These are phyloP conservation scores for Coprinellus aureogranulatus DNA, from an alignment of 768 basidiomycete species.

Conservation along the genomic window DNA sequence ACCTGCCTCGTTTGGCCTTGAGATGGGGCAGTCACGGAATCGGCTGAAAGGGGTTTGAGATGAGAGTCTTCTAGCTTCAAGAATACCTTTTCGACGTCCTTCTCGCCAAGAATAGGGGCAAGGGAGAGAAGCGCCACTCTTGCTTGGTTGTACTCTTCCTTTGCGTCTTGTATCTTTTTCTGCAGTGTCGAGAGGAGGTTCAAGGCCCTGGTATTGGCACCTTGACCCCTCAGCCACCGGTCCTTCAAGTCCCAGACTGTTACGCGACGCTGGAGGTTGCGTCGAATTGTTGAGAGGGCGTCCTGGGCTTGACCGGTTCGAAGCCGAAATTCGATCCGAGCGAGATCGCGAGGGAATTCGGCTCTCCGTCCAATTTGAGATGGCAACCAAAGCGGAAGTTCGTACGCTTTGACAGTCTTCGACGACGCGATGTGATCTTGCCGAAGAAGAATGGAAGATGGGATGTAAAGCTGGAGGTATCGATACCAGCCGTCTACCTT, in stretches of 20 bases:
- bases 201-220: slow-evolving; percentile 21
- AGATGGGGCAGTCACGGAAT: too few relatives aligned
- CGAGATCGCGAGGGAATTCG: too few relatives aligned
- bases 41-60: too few relatives aligned
- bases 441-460: background rate
- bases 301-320: slow-evolving; percentile 25
- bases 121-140: background rate
- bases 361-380: too few relatives aligned
- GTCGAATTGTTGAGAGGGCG: slow-evolving; percentile 16
- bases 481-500: slow-evolving; percentile 16
- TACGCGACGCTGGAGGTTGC: slow-evolving; percentile 19
- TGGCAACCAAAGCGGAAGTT: too few relatives aligned
- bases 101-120: too few relatives aligned
- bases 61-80: too few relatives aligned
- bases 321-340: slow-evolving; percentile 17
- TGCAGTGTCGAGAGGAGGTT: slow-evolving; percentile 15
- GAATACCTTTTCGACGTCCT: too few relatives aligned
- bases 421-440: too few relatives aligned
- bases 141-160: background rate
- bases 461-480: slow-evolving; percentile 14
- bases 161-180: slow-evolving; percentile 13
- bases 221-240: slow-evolving; percentile 17
- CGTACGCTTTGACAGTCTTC: too few relatives aligned
- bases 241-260: slow-evolving; percentile 21
- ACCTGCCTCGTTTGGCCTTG: too few relatives aligned